Conservation (phyloP, 2,329 filamentous ascomycete genomes). For the Chrysoporthe cubensis region DNA sequence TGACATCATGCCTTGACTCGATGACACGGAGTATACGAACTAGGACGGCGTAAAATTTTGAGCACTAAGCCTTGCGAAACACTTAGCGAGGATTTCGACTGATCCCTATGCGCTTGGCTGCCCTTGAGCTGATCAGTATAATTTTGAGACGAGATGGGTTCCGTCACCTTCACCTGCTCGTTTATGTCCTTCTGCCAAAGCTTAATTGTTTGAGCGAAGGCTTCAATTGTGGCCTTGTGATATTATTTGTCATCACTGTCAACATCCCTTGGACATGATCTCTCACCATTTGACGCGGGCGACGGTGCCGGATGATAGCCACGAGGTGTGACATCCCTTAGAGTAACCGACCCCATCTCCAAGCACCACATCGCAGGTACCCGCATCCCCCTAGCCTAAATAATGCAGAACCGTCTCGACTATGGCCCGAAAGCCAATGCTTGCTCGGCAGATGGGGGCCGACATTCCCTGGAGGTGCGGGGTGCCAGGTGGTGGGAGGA, state of each 20-base stretch:
- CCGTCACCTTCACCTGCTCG: too few species aligned
- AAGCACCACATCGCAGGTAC: constrained; percentile 20
- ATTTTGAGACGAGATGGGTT: too few species aligned
- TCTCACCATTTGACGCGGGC: not conserved
- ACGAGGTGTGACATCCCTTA: constrained; percentile 14
- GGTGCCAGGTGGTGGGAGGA: constrained; percentile 13
- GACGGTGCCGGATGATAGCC: not conserved
- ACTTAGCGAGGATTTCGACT: not conserved
- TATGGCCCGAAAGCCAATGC: constrained; percentile 8
- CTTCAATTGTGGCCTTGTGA: not conserved
- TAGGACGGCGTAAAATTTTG: not conserved
- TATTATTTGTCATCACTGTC: not conserved
- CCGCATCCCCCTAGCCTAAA: constrained; percentile 12
- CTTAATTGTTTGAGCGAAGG: too few species aligned
- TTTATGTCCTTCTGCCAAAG: too few species aligned
- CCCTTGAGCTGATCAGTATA: not conserved
- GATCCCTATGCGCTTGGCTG: too few species aligned
- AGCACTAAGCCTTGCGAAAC: not conserved
- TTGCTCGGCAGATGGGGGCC: constrained; percentile 20
- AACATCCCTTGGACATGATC: not conserved
- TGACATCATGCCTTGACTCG: not conserved
- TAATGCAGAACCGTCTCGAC: not conserved
- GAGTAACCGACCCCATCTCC: constrained; percentile 13
- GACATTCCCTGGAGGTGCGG: constrained; percentile 14
- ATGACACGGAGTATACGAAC: not conserved